phyloP scores from a whole-genome alignment of 2,329 filamentous ascomycete species.

The Laburnicola sp. region DNA sequence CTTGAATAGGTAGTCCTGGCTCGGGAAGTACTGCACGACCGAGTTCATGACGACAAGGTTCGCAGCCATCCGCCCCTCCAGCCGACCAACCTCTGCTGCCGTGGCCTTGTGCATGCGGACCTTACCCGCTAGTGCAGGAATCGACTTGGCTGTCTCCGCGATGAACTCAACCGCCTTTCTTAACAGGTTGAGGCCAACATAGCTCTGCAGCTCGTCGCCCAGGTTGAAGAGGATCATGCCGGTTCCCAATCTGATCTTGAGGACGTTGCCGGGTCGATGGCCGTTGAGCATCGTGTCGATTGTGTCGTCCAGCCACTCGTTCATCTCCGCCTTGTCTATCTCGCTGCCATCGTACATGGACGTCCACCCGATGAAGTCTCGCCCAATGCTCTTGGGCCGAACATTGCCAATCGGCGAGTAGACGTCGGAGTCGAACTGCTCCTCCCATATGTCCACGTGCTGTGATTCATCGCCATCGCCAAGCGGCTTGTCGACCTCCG shows the following conservation, averaged over 20 bases:
- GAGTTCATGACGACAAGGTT: slow-evolving; percentile 11
- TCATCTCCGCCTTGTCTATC: slow-evolving; percentile 15
- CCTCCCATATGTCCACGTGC: slow-evolving; percentile 7
- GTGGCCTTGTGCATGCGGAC: slow-evolving; percentile 4
- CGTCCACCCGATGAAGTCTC: slow-evolving; percentile 15
- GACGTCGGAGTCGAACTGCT: slow-evolving; percentile 7
- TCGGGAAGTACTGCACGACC: slow-evolving; percentile 17
- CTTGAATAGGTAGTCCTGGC: slow-evolving; percentile 13
- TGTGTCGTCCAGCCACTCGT: slow-evolving; percentile 17
- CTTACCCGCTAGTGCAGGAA: slow-evolving; percentile 7
- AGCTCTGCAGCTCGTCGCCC: not conserved
- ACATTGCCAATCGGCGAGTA: slow-evolving; percentile 1
- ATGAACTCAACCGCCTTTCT: slow-evolving; percentile 7
- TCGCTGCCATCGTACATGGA: slow-evolving; percentile 15
- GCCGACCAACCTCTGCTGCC: not conserved
- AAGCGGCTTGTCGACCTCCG: not conserved
- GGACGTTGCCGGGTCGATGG: slow-evolving; percentile 1
- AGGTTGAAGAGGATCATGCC: slow-evolving; percentile 20
- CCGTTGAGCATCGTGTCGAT: slow-evolving; percentile 7
- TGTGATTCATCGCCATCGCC: not conserved
- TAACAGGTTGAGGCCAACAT: slow-evolving; percentile 12
- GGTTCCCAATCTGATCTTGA: slow-evolving; percentile 13
- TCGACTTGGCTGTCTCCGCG: slow-evolving; percentile 1
- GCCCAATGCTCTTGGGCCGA: slow-evolving; percentile 2
- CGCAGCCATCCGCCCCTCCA: not conserved